These are phyloP conservation scores for Phaeophleospora eucalypticola DNA, from an alignment of 2,329 filamentous ascomycete species.

Conservation along the genomic window DNA sequence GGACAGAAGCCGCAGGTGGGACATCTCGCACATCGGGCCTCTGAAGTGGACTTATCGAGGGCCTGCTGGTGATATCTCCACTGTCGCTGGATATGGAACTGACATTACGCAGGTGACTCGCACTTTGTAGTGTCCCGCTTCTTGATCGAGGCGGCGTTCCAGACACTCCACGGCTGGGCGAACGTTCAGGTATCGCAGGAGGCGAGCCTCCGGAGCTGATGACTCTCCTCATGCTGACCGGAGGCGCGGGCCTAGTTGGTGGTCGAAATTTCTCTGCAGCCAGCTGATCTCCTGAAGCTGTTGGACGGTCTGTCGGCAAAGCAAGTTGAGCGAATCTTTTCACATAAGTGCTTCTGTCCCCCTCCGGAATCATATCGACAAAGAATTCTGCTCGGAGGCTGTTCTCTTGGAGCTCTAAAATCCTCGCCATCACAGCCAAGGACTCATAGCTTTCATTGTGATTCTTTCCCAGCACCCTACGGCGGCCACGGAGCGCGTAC, in stretches of 20 bases:
- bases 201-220: neutral
- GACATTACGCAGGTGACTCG: neutral
- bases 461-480: conserved; percentile 27
- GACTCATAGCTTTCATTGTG: conserved; percentile 27
- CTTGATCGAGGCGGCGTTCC: neutral
- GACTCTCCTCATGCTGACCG: neutral
- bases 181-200: neutral
- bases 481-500: conserved; percentile 26
- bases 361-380: conserved; percentile 13
- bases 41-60: neutral
- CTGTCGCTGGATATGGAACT: conserved; percentile 1
- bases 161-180: neutral
- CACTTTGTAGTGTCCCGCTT: neutral
- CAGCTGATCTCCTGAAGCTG: too few species aligned
- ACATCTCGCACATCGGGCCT: too few species aligned
- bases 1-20: too few species aligned
- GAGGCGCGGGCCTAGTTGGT: too few species aligned
- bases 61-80: neutral
- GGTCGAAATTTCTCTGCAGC: too few species aligned
- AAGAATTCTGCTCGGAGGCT: conserved; percentile 11
- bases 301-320: neutral
- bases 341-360: conserved; percentile 3
- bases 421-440: conserved; percentile 29
- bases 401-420: conserved; percentile 17
- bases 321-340: neutral